Evolutionary conservation across 495 filamentous ascomycete species (phyloP), one percentile per base, ranked within the genome.

Genomic region (Hypoxylon intermedium): DNA sequence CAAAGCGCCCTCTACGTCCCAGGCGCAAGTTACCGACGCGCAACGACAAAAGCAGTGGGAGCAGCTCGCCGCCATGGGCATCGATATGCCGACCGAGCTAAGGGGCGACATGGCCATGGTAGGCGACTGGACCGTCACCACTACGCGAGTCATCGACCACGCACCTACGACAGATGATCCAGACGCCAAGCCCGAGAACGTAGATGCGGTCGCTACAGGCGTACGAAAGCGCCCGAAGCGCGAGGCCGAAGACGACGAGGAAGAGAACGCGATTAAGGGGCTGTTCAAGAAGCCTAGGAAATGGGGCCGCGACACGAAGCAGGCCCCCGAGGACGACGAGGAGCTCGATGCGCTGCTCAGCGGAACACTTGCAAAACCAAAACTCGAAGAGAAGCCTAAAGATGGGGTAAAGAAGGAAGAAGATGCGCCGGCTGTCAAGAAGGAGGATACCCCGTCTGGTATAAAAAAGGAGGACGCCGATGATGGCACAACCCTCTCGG

Each of bases 41-140:
- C 90, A 97, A 51, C 75, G 91, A 42, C 96, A 94, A 72, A 82
- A 77, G 55, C 95, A 98, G 70, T 79, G 96, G 68, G 86, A 88
- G 51, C 91, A 97, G 74, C 78, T 99, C 2, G 91, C 87, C 3
- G 90, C 88, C 44, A 83, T 99, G 81, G 94, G 94, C 0, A 85
- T 99, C 37, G 83, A 83, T 13, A 84, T 98, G 28, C 94, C 94
- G 9, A 86, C 92, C 23, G 88, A 93, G 65, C 85, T 86, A 61
- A 78, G 91, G 46, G 74, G 79, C 5, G 88, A 92, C 50, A 86
- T 97, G 85, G 92, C 92, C 3, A 82, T 97, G 78, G 87, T 87
- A n/a, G 91, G 94, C 16, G 89, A 94, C 40, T 99, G 94, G 94
- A 82, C 89, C 66, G 88, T 87, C 5, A 83, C 89, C 0, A 81